These are phyloP conservation scores for Cyanophora paradoxa DNA, from an alignment of 78 protist species.

Conservation along the genomic window DNA sequence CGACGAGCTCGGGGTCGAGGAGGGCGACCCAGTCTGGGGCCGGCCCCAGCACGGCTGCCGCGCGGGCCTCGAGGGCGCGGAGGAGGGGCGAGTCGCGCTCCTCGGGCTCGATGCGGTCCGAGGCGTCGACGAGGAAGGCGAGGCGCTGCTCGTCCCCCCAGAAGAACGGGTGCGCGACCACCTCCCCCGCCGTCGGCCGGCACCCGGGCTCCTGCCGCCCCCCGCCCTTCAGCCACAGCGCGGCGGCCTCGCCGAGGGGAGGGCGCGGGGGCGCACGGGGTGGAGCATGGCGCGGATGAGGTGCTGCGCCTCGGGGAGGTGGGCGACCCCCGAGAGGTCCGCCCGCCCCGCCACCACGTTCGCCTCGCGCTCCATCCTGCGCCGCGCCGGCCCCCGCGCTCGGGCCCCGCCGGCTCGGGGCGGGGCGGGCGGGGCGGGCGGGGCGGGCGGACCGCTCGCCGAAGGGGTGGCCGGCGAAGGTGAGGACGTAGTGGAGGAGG, in stretches of 20 bases:
- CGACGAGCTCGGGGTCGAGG: conserved; percentile 1
- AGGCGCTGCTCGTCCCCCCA: conserved; percentile 45
- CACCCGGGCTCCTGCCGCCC: background rate
- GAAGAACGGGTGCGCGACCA: conserved; percentile 57
- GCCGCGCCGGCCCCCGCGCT: no score
- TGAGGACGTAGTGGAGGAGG: conserved; percentile 49
- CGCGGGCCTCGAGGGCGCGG: background rate
- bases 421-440: no score
- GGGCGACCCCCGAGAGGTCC: background rate
- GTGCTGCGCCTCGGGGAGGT: background rate
- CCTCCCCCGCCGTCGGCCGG: background rate
- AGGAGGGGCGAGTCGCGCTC: conserved; percentile 22
- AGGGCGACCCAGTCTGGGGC: conserved; percentile 20
- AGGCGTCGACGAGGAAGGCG: conserved; percentile 51
- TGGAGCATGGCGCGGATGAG: background rate
- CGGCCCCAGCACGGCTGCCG: conserved; percentile 17
- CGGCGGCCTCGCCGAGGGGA: no score
- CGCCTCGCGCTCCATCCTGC: background rate
- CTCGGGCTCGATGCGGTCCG: conserved; percentile 52
- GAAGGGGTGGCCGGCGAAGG: conserved; percentile 64
- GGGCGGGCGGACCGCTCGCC: no score
- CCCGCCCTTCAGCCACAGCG: no score
- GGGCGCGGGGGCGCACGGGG: no score
- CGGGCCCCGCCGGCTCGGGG: no score
- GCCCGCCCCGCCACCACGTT: no score